Conservation (phyloP, 2,329 filamentous ascomycete species). For the Celoporthe dispersa region DNA sequence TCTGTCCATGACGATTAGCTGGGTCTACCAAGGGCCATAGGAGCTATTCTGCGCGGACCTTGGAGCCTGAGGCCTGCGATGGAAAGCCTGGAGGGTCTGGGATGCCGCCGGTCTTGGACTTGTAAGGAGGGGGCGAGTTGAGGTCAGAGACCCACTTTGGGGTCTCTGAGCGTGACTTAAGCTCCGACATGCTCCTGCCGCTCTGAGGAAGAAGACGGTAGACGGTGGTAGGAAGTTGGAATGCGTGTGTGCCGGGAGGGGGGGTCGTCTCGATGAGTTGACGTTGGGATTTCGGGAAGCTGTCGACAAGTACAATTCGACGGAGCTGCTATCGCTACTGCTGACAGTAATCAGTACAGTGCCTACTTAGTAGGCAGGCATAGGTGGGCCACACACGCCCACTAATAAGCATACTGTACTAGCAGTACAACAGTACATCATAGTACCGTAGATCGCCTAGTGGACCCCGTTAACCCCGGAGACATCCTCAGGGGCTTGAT, state of each 20-base stretch:
- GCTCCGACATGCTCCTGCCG: conserved; percentile 36
- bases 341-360: background rate
- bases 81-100: conserved; percentile 87
- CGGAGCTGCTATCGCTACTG: background rate
- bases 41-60: conserved; percentile 48
- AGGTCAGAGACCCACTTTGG: conserved; percentile 87
- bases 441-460: conserved; percentile 11
- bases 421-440: background rate
- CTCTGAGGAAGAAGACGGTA: background rate
- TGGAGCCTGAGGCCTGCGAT: conserved; percentile 55
- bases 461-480: conserved; percentile 14
- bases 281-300: conserved; percentile 4
- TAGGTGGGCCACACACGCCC: conserved; percentile 22
- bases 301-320: background rate
- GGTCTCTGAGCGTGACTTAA: conserved; percentile 36
- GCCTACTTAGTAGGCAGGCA: conserved; percentile 10
- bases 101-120: conserved; percentile 66
- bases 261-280: background rate
- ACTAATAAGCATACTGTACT: background rate
- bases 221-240: background rate
- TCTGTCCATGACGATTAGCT: conserved; percentile 40
- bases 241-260: background rate
- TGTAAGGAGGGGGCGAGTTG: conserved; percentile 68
- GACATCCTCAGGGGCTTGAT: conserved; percentile 22
- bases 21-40: conserved; percentile 14